phyloP scores from a whole-genome alignment of 2,329 filamentous ascomycete species.

The Cladorrhinum sp. region DNA sequence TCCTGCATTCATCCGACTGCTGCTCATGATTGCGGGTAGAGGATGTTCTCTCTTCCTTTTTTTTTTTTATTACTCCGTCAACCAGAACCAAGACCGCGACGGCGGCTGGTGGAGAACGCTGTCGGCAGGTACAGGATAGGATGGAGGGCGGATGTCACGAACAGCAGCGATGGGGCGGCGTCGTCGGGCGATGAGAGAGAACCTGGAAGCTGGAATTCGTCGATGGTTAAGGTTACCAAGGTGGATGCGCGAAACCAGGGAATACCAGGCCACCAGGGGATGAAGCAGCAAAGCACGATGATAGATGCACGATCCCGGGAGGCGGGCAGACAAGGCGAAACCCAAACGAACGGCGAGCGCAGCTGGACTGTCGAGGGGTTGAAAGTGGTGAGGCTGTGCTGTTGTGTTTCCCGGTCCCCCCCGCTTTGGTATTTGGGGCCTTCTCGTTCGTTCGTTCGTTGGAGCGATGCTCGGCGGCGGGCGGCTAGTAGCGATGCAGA shows the following conservation, averaged over 20 bases:
- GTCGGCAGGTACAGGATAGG: conserved; percentile 28
- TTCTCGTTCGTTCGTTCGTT: conserved; percentile 10
- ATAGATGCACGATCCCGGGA: conserved; percentile 11
- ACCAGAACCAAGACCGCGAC: conserved; percentile 11
- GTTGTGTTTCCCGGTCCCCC: conserved; percentile 20
- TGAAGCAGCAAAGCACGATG: conserved; percentile 3
- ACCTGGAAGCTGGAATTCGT: background rate
- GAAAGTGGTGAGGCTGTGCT: conserved; percentile 29
- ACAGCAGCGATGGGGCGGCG: conserved; percentile 47
- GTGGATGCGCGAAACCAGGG: conserved; percentile 8
- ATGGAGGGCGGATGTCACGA: conserved; percentile 42
- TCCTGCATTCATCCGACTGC: conserved; percentile 56
- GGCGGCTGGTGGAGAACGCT: conserved; percentile 17
- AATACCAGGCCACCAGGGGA: conserved; percentile 5
- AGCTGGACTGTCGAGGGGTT: conserved; percentile 18
- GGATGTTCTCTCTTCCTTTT: conserved; percentile 6
- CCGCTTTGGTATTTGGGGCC: conserved; percentile 26
- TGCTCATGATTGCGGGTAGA: conserved; percentile 41
- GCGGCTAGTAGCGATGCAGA: conserved; percentile 14
- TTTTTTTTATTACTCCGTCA: conserved; percentile 11
- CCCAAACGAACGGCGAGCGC: conserved; percentile 15
- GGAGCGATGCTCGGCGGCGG: conserved; percentile 15
- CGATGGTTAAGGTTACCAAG: conserved; percentile 1
- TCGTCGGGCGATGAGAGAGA: conserved; percentile 1
- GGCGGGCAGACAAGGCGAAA: conserved; percentile 7